Conservation (phyloP, 495 filamentous ascomycete genomes). For the Penicillium arizonense region DNA sequence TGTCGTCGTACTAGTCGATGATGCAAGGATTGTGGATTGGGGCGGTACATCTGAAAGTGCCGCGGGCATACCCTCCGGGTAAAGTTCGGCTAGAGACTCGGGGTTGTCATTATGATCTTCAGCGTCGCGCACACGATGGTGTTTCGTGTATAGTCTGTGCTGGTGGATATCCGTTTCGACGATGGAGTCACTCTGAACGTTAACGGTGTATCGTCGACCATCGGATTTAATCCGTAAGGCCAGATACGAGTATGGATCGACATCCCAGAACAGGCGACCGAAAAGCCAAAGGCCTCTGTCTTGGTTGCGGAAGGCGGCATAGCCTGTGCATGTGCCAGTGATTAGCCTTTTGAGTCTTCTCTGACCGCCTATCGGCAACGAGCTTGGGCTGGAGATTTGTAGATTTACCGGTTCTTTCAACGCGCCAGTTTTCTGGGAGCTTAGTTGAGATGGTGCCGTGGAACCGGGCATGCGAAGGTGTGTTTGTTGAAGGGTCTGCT, state of each 20-base stretch:
- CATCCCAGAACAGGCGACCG: conserved; percentile 79
- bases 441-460: conserved; percentile 85
- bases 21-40: conserved; percentile 38
- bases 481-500: conserved; percentile 37
- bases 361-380: no score
- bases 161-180: conserved; percentile 94
- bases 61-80: conserved; percentile 31
- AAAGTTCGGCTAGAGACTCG: conserved; percentile 21
- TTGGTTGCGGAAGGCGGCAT: conserved; percentile 81
- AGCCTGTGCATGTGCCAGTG: conserved; percentile 57
- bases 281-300: conserved; percentile 64
- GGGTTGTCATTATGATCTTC: conserved; percentile 16
- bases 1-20: conserved; percentile 29
- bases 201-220: conserved; percentile 89
- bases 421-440: conserved; percentile 55
- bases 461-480: conserved; percentile 67
- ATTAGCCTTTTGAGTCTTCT: no score
- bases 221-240: conserved; percentile 90
- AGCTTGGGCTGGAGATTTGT: no score
- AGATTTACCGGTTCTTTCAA: conserved; percentile 65
- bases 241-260: conserved; percentile 84
- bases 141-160: conserved; percentile 81
- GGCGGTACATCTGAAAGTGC: conserved; percentile 41
- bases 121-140: conserved; percentile 36
- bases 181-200: conserved; percentile 90